phyloP scores from a whole-genome alignment of 2,329 filamentous ascomycete species.

The Xylaria digitata region DNA sequence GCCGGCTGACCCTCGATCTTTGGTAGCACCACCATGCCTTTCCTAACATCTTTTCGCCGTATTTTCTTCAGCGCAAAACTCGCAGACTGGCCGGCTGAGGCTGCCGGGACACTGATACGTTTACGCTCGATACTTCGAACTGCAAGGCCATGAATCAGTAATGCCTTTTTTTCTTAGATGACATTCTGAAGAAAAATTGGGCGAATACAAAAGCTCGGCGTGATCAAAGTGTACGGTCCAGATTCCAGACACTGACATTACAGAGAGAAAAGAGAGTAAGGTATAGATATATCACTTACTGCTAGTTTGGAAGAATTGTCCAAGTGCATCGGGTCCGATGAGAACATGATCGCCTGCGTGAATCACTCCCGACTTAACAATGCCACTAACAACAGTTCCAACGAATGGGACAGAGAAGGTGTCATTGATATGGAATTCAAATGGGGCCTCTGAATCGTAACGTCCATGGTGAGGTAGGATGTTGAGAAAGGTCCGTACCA shows the following conservation, averaged over 20 bases:
- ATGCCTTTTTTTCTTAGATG: neutral
- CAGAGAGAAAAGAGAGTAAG: neutral
- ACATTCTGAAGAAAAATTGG: neutral
- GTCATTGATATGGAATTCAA: slow-evolving; percentile 96
- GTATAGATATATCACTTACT: slow-evolving; percentile 48
- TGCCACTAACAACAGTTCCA: slow-evolving; percentile 93
- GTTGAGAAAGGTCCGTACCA: slow-evolving; percentile 93
- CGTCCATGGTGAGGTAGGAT: slow-evolving; percentile 94
- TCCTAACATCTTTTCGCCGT: slow-evolving; percentile 89
- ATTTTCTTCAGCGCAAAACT: slow-evolving; percentile 91
- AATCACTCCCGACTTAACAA: slow-evolving; percentile 87
- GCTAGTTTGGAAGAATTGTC: slow-evolving; percentile 86
- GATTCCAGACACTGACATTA: too few species aligned
- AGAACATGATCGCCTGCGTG: slow-evolving; percentile 91
- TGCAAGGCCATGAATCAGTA: slow-evolving; percentile 13
- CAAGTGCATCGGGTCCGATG: slow-evolving; percentile 89
- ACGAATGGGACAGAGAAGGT: slow-evolving; percentile 98
- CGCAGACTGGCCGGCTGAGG: slow-evolving; percentile 90
- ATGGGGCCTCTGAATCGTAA: slow-evolving; percentile 87
- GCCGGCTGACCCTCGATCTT: slow-evolving; percentile 78
- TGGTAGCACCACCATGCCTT: slow-evolving; percentile 96
- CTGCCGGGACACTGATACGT: slow-evolving; percentile 86
- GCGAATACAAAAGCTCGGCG: neutral
- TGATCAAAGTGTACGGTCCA: neutral
- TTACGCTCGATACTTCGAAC: slow-evolving; percentile 94